Evolutionary conservation across 2,329 filamentous ascomycete species (phyloP).

Genomic region (Pezicula rhizophila): DNA sequence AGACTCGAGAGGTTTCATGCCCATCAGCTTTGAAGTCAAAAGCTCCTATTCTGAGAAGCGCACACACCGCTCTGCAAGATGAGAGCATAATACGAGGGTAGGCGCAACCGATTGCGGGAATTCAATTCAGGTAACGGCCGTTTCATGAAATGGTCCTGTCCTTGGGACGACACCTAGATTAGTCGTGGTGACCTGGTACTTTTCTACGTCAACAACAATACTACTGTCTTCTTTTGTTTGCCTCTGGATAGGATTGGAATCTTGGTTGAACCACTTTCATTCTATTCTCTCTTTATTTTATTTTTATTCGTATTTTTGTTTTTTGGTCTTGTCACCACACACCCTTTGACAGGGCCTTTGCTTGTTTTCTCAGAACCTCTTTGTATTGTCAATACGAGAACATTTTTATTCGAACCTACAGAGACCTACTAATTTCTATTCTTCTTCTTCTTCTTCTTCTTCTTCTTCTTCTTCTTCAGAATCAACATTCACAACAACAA

Average conservation of each 20-base stretch:
- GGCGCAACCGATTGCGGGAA: background rate
- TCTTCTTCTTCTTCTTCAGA: background rate
- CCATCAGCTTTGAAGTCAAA: background rate
- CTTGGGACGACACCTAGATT: no score
- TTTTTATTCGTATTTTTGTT: conserved; percentile 11
- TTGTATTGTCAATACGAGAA: background rate
- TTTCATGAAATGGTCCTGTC: background rate
- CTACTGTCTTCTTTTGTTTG: no score
- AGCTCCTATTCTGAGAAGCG: background rate
- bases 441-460: background rate
- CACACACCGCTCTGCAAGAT: background rate
- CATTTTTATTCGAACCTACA: conserved; percentile 2
- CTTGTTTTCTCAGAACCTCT: conserved; percentile 5
- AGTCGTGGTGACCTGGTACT: no score
- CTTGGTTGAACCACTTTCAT: background rate
- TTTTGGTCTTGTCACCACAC: conserved; percentile 9
- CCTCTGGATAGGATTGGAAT: background rate
- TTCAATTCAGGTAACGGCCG: background rate
- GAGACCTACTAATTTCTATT: background rate
- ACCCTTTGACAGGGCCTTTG: conserved; percentile 22
- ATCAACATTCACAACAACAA: background rate
- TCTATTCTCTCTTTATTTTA: conserved; percentile 1
- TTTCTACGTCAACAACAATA: no score
- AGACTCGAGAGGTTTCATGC: background rate
- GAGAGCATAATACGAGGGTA: no score